Percentiles rank a stretch among this genome's conserved stretches.
These are phyloP conservation scores for Nigrospora sphaerica DNA, from an alignment of 2,329 filamentous ascomycete genomes.

Conservation along the genomic window DNA sequence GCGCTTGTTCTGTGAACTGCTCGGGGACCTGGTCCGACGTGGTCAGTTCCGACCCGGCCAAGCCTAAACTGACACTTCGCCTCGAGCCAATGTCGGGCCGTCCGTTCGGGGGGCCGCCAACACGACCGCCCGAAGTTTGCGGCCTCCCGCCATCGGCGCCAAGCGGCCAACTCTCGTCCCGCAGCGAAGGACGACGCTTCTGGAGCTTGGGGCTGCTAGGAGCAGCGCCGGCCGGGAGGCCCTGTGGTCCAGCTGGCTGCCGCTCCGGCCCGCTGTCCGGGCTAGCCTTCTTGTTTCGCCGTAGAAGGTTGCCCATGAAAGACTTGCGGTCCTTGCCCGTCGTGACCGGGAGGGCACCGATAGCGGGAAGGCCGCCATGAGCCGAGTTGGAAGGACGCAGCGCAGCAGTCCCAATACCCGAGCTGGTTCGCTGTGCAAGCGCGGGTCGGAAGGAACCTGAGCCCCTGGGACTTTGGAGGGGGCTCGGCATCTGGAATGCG, in stretches of 20 bases:
- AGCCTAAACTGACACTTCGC: constrained; percentile 19
- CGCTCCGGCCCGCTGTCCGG: constrained; percentile 48
- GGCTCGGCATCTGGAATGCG: constrained; percentile 15
- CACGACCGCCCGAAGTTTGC: constrained; percentile 21
- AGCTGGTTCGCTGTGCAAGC: constrained; percentile 9
- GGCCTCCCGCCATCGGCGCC: constrained; percentile 21
- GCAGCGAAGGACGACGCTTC: constrained; percentile 31
- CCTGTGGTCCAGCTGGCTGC: constrained; percentile 43
- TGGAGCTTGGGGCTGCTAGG: constrained; percentile 34
- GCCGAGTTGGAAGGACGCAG: constrained; percentile 17
- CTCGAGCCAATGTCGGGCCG: constrained; percentile 11
- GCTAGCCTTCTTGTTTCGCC: constrained; percentile 53
- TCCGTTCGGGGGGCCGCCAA: constrained; percentile 5
- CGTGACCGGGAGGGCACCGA: constrained; percentile 10
- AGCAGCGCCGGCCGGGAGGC: constrained; percentile 29
- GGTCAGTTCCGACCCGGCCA: constrained; percentile 4
- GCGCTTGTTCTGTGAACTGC: constrained; percentile 4
- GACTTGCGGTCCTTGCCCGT: constrained; percentile 35
- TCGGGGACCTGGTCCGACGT: constrained; percentile 5
- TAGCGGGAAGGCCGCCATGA: constrained; percentile 16
- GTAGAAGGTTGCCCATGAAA: constrained; percentile 51
- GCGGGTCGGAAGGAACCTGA: constrained; percentile 10
- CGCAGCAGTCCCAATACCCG: constrained; percentile 19
- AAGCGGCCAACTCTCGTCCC: constrained; percentile 42
- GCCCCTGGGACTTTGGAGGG: constrained; percentile 15